Percentiles rank a stretch among this genome's conserved stretches.
phyloP scores from a whole-genome alignment of 228 moss, liverwort and hornwort genomes.

The Sphagnum fallax region DNA sequence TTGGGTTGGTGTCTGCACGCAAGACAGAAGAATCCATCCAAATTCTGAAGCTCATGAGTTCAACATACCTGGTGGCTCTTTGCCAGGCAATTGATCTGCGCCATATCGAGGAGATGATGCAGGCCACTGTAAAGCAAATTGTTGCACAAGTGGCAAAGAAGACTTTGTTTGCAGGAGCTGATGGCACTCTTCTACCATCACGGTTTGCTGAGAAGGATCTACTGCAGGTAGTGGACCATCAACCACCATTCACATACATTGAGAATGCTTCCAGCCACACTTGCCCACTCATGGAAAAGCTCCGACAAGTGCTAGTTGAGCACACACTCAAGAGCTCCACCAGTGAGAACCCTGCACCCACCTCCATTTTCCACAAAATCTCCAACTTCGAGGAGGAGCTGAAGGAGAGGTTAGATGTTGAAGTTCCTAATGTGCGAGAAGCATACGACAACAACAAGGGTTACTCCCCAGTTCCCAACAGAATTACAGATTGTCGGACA shows the following conservation, averaged over 20 bases:
- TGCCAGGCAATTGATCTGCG: slow-evolving; percentile 12
- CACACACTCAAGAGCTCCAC: not conserved
- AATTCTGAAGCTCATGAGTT: not conserved
- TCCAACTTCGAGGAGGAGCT: slow-evolving; percentile 16
- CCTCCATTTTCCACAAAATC: slow-evolving; percentile 5
- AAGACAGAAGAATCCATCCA: too few species aligned
- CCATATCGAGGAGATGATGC: slow-evolving; percentile 10
- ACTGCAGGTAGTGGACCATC: slow-evolving; percentile 3
- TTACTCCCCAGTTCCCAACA: slow-evolving; percentile 11
- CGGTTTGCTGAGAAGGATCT: slow-evolving; percentile 12
- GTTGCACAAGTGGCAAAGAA: slow-evolving; percentile 10
- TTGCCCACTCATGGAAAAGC: slow-evolving; percentile 8
- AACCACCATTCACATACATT: slow-evolving; percentile 9
- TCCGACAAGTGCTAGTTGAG: slow-evolving; percentile 7
- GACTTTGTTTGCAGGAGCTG: not conserved
- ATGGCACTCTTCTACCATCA: slow-evolving; percentile 3
- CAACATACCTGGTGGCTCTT: slow-evolving; percentile 8
- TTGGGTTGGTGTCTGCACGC: too few species aligned
- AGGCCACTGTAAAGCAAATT: slow-evolving; percentile 4
- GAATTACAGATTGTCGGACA: slow-evolving; percentile 16
- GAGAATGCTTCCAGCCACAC: slow-evolving; percentile 4
- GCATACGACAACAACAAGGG: slow-evolving; percentile 12
- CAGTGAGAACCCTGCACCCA: not conserved
- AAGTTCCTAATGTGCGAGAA: slow-evolving; percentile 12
- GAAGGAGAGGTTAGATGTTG: slow-evolving; percentile 2